Evolutionary conservation across 1,139 yeast genomes (phyloP), one percentile per base, ranked within the genome.

Genomic region (Pichia sp.): DNA sequence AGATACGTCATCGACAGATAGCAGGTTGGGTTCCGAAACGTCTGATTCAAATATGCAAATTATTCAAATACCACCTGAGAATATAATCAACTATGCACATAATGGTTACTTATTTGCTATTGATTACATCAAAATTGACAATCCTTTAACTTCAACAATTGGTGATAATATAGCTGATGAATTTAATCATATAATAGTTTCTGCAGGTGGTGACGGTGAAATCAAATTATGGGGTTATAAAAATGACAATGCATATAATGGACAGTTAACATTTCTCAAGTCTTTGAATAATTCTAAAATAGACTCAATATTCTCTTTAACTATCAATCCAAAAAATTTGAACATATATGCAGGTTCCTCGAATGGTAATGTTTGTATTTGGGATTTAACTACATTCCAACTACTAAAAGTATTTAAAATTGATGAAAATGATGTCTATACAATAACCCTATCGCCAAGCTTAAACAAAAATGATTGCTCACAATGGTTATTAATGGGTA

Each of bases 161-260:
- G 62, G 58, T 16, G 55, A 54, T n/a, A 53, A 53, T 22, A 55
- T 56, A 13, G 57, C 62, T 3, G 66, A 59, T 51, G 61, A 60
- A n/a, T 62, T 58, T 42, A 59, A 66, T 4, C 76, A 74, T 40
- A 62, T 68, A 11, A 61, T 83, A 7, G 67, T 81, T 4, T 73
- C 84, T 4, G 94, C 95, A 30, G 96, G 96, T 44, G 97, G 97
- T 44, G 97, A 92, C 66, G 97, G 97, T 0, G 60, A 77, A 3
- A 77, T 85, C 24, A 86, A 85, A 57, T 65, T 89, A 15, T 92
- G 98, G 98, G 68, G 70, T 2, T 56, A 77, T 25, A 35, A 22
- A 13, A 56, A 59, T 8, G 52, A 56, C 24, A 27, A 20, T 7
- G 24, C 24, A 4, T 16, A 22, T 15, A 34, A 39, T 6, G 39